A percentile compares a stretch with the other conserved stretches of the same genome.
Evolutionary conservation across 441 rosid genomes (phyloP).

Genomic region (Pelargonium cotyledonis): DNA sequence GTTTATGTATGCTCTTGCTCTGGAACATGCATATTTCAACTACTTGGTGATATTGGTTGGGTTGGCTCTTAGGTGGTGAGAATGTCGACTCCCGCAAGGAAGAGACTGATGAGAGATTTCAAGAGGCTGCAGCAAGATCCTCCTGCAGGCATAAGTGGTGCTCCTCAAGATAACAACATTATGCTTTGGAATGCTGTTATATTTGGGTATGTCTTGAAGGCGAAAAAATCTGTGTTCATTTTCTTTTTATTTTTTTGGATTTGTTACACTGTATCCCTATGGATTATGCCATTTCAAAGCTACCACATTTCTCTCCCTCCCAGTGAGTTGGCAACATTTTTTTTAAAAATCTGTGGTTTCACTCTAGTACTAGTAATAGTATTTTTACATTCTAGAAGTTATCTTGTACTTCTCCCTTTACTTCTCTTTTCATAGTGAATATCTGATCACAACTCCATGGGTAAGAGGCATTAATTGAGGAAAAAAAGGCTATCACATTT

Average conservation of each 20-base stretch:
- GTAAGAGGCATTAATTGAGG: not conserved
- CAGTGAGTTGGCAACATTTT: not conserved
- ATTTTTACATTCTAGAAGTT: not conserved
- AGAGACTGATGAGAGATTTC: conserved; percentile 73
- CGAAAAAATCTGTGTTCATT: not conserved
- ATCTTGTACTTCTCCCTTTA: not conserved
- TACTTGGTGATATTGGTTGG: not conserved
- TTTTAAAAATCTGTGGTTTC: not conserved
- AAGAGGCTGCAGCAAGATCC: conserved; percentile 69
- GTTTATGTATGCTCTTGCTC: not conserved
- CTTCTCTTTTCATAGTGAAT: not conserved
- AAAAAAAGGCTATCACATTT: not conserved
- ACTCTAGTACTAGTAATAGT: no score
- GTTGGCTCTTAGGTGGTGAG: not conserved
- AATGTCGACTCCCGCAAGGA: conserved; percentile 60
- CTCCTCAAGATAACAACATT: conserved; percentile 59
- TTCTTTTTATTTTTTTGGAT: not conserved
- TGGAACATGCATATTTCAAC: not conserved
- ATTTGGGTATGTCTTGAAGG: conserved; percentile 37
- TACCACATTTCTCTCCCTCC: not conserved
- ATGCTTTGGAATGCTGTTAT: conserved; percentile 68
- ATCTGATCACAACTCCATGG: not conserved
- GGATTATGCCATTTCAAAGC: not conserved
- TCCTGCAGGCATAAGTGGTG: conserved; percentile 62
- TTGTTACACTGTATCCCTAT: not conserved